Base-by-base conservation (phyloP, 768 basidiomycete genomes). In the Russula emetica region DNA sequence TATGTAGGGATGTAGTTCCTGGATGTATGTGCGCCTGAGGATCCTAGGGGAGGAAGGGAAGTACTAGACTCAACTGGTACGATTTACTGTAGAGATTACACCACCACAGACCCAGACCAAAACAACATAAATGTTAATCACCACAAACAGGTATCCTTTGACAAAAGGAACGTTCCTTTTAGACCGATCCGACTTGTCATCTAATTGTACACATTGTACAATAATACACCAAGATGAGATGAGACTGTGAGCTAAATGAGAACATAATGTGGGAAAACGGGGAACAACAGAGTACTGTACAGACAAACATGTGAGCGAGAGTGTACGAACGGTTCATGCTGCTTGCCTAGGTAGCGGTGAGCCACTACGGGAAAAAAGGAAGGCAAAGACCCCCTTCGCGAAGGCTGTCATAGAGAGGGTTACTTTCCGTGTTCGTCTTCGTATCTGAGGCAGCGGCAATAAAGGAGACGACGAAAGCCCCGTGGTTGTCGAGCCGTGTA, bases 361-460 rank as follows among this genome's bases (percentile, higher is more conserved):
- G n/a, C 26, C 20, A 10, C 7, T 26, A 30, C 14, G 34, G 5
- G 54, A 22, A 52, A 58, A 62, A 3, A 67, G 28, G 13, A 67
- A 63, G 45, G 61, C 28, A 22, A 60, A 51, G 3, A 63, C 20
- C 11, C 22, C 50, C 40, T 51, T 67, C 24, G 20, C 53, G n/a
- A 58, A n/a, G 7, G 52, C 44, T 1, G 55, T 26, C 20, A 24
- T 22, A 18, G 55, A 63, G 51, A 55, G 58, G 0, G 0, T 16
- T 13, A 2, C 50, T 1, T 42, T 44, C 55, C 5, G 3, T 10
- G 13, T 16, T 40, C 32, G n/a, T 24, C 5, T 36, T 14, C 16
- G 50, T 1, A 9, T 4, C 14, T 11, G 16, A 28, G 26, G 3
- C 13, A 32, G 16, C 8, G 57, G 58, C 14, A 28, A 59, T 9